These are phyloP conservation scores for Dalechampia spathulata DNA, from an alignment of 441 rosid species.

Conservation along the genomic window DNA sequence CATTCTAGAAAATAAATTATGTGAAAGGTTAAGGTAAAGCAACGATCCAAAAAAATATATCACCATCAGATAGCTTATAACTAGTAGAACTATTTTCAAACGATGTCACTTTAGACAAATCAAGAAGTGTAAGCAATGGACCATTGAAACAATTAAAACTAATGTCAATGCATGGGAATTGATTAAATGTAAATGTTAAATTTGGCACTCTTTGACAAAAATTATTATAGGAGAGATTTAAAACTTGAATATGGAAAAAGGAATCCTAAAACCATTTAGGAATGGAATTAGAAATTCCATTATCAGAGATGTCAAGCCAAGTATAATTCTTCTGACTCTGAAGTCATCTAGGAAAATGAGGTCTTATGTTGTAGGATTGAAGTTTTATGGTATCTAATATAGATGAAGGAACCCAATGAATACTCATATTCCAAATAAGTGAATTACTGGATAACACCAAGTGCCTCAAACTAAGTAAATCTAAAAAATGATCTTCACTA, in stretches of 20 bases:
- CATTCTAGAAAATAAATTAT: not conserved
- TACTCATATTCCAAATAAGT: not conserved
- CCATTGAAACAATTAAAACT: not conserved
- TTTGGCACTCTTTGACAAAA: not conserved
- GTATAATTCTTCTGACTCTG: not conserved
- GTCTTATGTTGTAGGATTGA: not conserved
- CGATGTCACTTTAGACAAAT: not conserved
- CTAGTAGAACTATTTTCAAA: not conserved
- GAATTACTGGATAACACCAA: not conserved
- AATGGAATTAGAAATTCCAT: not conserved
- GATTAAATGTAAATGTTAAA: not conserved
- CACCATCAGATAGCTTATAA: not conserved
- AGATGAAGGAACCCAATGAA: slow-evolving; percentile 1
- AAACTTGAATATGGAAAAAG: not conserved
- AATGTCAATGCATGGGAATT: not conserved
- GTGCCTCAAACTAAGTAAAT: not conserved
- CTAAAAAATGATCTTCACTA: slow-evolving; percentile 8
- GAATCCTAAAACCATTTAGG: not conserved
- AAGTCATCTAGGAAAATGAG: not conserved
- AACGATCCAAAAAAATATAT: not conserved
- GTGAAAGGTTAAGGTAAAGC: not conserved
- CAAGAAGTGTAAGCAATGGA: not conserved
- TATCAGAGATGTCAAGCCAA: not conserved
- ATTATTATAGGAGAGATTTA: not conserved
- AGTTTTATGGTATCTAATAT: not conserved